phyloP scores from a whole-genome alignment of 2,329 filamentous ascomycete species.

The Pseudopithomyces chartarum region DNA sequence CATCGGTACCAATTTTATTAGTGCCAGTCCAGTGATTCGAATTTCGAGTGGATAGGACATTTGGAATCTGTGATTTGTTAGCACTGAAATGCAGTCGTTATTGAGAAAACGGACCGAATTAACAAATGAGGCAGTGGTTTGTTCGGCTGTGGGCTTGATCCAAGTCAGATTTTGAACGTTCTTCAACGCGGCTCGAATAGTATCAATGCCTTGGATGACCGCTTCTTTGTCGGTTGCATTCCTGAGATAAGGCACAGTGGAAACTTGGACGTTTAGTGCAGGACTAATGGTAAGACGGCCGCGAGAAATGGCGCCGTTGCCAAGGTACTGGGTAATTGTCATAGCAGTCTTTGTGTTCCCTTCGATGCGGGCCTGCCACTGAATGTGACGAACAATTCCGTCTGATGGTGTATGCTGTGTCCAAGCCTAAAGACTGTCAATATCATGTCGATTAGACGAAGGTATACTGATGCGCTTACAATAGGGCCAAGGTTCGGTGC shows the following conservation, averaged over 20 bases:
- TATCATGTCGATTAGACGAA: background rate
- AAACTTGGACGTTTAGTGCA: constrained; percentile 61
- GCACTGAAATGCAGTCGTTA: background rate
- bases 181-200: constrained; percentile 57
- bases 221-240: constrained; percentile 62
- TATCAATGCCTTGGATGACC: constrained; percentile 65
- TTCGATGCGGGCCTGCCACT: constrained; percentile 68
- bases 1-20: constrained; percentile 54
- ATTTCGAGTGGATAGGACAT: constrained; percentile 32
- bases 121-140: constrained; percentile 60
- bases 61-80: constrained; percentile 19
- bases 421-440: constrained; percentile 50
- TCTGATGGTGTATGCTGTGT: constrained; percentile 60
- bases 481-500: constrained; percentile 67
- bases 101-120: constrained; percentile 34
- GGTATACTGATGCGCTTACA: constrained; percentile 15
- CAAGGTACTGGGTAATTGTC: constrained; percentile 60
- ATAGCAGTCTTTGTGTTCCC: constrained; percentile 43
- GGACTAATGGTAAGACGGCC: constrained; percentile 63
- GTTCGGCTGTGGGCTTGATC: constrained; percentile 54
- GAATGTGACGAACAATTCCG: constrained; percentile 64
- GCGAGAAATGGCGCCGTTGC: constrained; percentile 63
- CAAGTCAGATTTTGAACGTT: constrained; percentile 60
- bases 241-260: constrained; percentile 62
- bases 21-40: constrained; percentile 56